These are phyloP conservation scores for Fusarium marasasianum DNA, from an alignment of 2,329 filamentous ascomycete genomes.

Conservation along the genomic window DNA sequence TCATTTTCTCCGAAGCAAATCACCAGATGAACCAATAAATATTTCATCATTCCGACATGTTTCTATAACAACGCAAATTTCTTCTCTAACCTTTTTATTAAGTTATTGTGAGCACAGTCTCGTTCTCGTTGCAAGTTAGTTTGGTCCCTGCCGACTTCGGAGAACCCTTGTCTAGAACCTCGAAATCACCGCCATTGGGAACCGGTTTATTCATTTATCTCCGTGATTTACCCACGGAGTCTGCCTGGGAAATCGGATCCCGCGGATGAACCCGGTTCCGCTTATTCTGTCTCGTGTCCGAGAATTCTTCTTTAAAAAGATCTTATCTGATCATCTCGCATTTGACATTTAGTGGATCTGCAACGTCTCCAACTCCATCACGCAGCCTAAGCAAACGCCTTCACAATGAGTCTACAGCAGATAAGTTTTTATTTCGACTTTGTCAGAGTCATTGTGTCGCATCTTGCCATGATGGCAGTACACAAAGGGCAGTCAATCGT, in stretches of 20 bases:
- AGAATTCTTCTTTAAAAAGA: background rate
- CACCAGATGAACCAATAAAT: background rate
- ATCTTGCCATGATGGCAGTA: background rate
- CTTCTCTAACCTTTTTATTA: too few species aligned
- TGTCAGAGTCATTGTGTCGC: background rate
- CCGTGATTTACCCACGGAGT: background rate
- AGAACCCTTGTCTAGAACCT: background rate
- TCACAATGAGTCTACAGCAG: background rate
- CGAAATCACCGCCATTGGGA: background rate
- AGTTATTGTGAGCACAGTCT: too few species aligned
- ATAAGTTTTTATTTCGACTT: constrained; percentile 5
- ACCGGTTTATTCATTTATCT: background rate
- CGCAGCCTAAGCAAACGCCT: background rate
- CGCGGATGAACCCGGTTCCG: background rate
- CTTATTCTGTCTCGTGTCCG: background rate
- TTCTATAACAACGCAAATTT: accelerated
- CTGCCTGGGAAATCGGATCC: background rate
- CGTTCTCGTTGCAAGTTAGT: too few species aligned
- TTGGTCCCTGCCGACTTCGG: background rate
- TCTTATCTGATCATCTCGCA: constrained; percentile 11
- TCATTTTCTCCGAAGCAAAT: background rate
- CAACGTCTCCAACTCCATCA: background rate
- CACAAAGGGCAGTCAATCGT: background rate
- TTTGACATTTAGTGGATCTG: background rate
- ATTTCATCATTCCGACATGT: accelerated